Evolutionary conservation across 2,329 filamentous ascomycete genomes (phyloP), one percentile per base, ranked within the genome.

Genomic region (Alternaria solani): DNA sequence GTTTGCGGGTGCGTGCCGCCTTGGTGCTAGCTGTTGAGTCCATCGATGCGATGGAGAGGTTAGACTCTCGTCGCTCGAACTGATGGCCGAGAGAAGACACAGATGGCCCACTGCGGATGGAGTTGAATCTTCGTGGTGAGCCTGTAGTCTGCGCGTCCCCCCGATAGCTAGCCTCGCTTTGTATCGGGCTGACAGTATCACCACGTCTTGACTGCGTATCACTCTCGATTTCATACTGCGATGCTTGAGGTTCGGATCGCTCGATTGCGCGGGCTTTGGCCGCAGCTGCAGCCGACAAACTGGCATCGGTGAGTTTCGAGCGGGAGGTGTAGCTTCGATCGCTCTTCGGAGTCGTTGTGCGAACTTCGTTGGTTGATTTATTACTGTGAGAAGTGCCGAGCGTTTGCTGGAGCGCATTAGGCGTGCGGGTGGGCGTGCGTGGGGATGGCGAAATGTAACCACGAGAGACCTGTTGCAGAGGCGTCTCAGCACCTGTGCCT

Each of bases 81-180:
- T 87, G 86, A 68, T 86, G 88, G 30, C 85, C 86, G 1, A 87
- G 83, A 1, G 90, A 91, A 1, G 89, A 88, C 28, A 89, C 81
- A 1, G 85, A 87, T 18, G 70, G 73, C 18, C 64, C 71, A 62
- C 77, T 79, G 30, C 76, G 67, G 64, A 77, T 60, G 51, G 86
- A 69, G 86, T 86, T 84, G 28, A 77, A 64, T 51, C 68, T 28
- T 81, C 80, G 69, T 84, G 89, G 54, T 28, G 74, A 77, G 14
- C 68, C 70, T 25, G 65, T 68, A 14, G 49, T 55, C 5, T 65
- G 59, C 5, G 63, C 56, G 23, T 72, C 74, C 20, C 76, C 73
- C 28, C 67, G 68, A 71, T 93, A 94, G 63, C 94, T 95, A 11
- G 93, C 94, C 16, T 97, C 92, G 70, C 94, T 97, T 68, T 95